Conservation (phyloP, 208 protist species). For the Wallacemonas sp. region DNA sequence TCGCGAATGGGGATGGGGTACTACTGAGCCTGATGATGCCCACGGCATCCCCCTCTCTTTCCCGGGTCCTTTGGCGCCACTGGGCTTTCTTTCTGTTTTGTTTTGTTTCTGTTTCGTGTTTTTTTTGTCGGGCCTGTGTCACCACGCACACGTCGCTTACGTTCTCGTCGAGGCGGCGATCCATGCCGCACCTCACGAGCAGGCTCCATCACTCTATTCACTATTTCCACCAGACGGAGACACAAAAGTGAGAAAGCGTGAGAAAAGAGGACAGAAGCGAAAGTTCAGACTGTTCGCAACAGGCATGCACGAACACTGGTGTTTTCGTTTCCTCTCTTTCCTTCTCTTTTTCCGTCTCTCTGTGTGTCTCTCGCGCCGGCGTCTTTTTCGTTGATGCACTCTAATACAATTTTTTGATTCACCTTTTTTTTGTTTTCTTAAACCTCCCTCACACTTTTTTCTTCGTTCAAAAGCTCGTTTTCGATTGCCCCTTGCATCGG, state of each 20-base stretch:
- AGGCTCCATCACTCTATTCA: neutral
- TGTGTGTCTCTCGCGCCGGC: neutral
- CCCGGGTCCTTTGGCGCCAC: no score
- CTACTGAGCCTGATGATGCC: no score
- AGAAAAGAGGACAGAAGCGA: no score
- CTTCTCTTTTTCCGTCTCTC: constrained; percentile 17
- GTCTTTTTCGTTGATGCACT: no score
- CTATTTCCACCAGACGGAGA: no score
- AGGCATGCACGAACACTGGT: no score
- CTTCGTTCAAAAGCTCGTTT: no score
- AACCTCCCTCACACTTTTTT: constrained; percentile 17
- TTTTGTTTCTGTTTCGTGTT: neutral
- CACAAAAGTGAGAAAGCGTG: no score
- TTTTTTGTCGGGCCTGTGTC: neutral
- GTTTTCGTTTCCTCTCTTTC: neutral
- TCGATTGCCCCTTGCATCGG: neutral
- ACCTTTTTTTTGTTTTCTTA: constrained; percentile 15
- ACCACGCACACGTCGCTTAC: neutral
- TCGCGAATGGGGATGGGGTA: constrained; percentile 1
- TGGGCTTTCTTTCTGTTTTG: neutral
- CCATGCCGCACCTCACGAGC: neutral
- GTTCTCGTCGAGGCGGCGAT: neutral
- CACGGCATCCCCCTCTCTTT: no score
- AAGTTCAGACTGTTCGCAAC: no score
- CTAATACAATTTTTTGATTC: constrained; percentile 7